These are phyloP conservation scores for Mediolabrus comicus DNA, from an alignment of 108 stramenopile genomes.

Conservation along the genomic window DNA sequence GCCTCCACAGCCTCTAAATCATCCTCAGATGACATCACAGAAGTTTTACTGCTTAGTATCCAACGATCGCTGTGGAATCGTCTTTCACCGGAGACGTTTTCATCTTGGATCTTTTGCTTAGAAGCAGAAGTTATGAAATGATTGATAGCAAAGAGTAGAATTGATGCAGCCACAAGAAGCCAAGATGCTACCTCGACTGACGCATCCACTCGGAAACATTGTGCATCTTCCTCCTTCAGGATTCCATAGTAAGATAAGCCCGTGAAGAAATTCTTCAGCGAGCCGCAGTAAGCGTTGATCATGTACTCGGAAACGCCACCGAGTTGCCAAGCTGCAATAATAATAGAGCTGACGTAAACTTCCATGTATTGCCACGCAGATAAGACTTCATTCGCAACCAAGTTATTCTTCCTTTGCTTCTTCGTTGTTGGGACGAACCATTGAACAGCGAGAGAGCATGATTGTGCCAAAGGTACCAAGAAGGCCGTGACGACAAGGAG, in stretches of 20 bases:
- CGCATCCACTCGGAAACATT: conserved; percentile 72
- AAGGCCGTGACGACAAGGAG: conserved; percentile 65
- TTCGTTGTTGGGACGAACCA: conserved; percentile 59
- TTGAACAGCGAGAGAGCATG: conserved; percentile 34
- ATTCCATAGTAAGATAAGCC: conserved; percentile 64
- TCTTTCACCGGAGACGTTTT: conserved; percentile 10
- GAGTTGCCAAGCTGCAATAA: conserved; percentile 79
- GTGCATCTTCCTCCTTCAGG: conserved; percentile 66
- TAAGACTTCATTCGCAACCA: conserved; percentile 53
- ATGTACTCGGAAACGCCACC: conserved; percentile 69
- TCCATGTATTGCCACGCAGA: conserved; percentile 86
- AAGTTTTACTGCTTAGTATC: no score
- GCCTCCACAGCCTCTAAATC: background rate
- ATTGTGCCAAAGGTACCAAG: conserved; percentile 68
- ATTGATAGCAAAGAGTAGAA: conserved; percentile 14
- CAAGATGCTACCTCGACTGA: conserved; percentile 58
- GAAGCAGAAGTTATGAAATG: conserved; percentile 39
- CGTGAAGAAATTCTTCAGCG: conserved; percentile 51
- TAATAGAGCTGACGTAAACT: conserved; percentile 68
- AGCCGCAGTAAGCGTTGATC: conserved; percentile 70
- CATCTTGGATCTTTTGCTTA: conserved; percentile 22
- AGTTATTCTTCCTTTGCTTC: conserved; percentile 29
- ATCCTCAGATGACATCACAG: no score
- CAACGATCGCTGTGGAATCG: conserved; percentile 33
- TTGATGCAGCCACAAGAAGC: conserved; percentile 48